Evolutionary conservation across 805 yeast genomes (phyloP).

Genomic region (Saturnispora ahearnii): DNA sequence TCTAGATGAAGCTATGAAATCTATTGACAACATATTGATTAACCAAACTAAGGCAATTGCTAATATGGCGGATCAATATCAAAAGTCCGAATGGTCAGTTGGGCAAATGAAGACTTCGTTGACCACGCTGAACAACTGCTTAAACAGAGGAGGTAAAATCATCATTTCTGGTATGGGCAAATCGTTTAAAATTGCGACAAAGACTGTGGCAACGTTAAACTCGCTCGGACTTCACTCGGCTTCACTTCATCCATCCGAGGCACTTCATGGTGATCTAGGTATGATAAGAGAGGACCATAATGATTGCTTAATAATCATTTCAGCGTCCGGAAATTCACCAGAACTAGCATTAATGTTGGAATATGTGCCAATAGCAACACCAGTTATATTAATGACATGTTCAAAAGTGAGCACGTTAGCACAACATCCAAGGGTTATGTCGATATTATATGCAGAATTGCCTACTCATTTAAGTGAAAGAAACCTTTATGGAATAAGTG

Average conservation of each 20-base stretch:
- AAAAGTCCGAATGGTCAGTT: constrained; percentile 36
- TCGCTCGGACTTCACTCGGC: constrained; percentile 67
- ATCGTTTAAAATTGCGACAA: constrained; percentile 68
- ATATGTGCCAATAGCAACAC: constrained; percentile 45
- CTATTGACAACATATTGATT: constrained; percentile 34
- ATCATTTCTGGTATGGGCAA: constrained; percentile 81
- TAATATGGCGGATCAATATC: constrained; percentile 38
- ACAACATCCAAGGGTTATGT: constrained; percentile 36
- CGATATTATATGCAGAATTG: constrained; percentile 53
- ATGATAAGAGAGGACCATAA: constrained; percentile 44
- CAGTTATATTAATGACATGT: constrained; percentile 58
- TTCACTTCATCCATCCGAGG: constrained; percentile 74
- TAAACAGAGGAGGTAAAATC: constrained; percentile 53
- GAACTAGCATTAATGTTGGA: constrained; percentile 54
- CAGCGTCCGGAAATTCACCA: constrained; percentile 78
- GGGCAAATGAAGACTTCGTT: constrained; percentile 36
- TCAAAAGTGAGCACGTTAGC: constrained; percentile 48
- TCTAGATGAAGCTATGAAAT: constrained; percentile 20
- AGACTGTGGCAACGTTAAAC: constrained; percentile 73
- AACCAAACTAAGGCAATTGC: constrained; percentile 41
- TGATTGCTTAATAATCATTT: constrained; percentile 55
- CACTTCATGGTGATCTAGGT: constrained; percentile 87
- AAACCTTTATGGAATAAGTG: constrained; percentile 66
- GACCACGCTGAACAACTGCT: constrained; percentile 33
- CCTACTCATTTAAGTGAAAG: constrained; percentile 52